Percentiles rank a stretch among this genome's conserved stretches.
These are phyloP conservation scores for Cairneyella variabilis DNA, from an alignment of 495 filamentous ascomycete genomes.

Conservation along the genomic window DNA sequence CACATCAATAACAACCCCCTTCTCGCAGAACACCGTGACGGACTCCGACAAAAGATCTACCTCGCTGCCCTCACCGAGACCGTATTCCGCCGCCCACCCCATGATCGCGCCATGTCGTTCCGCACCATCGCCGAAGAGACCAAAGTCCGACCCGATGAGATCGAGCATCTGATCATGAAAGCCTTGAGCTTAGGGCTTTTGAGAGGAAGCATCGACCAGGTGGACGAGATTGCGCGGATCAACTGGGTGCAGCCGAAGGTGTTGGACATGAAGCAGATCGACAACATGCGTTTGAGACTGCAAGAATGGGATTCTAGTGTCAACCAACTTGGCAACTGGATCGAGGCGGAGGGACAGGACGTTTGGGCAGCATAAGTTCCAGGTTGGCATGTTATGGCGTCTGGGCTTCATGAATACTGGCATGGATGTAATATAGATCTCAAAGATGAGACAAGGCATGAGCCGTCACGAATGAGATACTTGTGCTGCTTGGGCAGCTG, in stretches of 20 bases:
- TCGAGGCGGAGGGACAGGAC: conserved; percentile 83
- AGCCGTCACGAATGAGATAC: conserved; percentile 2
- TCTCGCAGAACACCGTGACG: conserved; percentile 71
- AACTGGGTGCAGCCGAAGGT: conserved; percentile 99
- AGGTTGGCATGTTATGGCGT: conserved; percentile 26
- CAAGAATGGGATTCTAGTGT: conserved; percentile 95
- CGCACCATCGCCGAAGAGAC: conserved; percentile 83
- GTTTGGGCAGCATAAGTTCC: conserved; percentile 86
- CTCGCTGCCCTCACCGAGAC: conserved; percentile 92
- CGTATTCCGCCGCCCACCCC: conserved; percentile 91
- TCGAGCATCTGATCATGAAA: conserved; percentile 98
- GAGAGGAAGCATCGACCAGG: conserved; percentile 92
- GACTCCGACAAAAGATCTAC: conserved; percentile 96
- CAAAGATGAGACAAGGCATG: conserved; percentile 7
- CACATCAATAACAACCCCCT: conserved; percentile 75
- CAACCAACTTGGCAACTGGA: conserved; percentile 91
- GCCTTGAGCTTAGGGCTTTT: conserved; percentile 88
- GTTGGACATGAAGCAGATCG: conserved; percentile 91
- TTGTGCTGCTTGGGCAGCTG: neutral
- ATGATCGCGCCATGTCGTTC: conserved; percentile 93
- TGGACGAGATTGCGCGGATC: conserved; percentile 88
- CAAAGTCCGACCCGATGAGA: conserved; percentile 83
- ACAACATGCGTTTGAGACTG: conserved; percentile 82
- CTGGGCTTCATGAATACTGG: conserved; percentile 14
- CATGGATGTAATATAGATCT: conserved; percentile 24